Conservation (phyloP, 331 rosid species). For the Stylosanthes scabra region DNA sequence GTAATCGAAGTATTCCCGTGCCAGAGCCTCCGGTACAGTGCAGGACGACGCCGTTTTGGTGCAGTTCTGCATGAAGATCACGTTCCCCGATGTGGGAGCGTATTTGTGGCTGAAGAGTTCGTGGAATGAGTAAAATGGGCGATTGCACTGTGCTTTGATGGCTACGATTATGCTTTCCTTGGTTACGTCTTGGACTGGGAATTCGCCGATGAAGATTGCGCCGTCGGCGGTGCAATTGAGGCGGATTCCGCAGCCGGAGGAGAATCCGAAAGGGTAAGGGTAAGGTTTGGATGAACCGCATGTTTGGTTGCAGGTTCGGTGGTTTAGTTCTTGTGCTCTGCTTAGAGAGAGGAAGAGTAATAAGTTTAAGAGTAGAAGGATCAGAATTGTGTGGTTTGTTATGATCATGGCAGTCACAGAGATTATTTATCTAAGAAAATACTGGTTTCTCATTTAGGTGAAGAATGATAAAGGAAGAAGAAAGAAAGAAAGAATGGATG, state of each 20-base stretch:
- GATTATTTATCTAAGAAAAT: not conserved
- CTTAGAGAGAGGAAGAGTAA: constrained; percentile 17
- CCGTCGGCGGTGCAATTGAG: constrained; percentile 49
- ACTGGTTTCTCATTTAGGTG: constrained; percentile 15
- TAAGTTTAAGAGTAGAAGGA: not conserved
- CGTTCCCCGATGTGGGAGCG: constrained; percentile 74
- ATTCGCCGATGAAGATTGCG: constrained; percentile 49
- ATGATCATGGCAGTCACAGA: constrained; percentile 52
- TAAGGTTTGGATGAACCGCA: constrained; percentile 47
- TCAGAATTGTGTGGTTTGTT: constrained; percentile 16
- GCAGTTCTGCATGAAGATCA: constrained; percentile 61
- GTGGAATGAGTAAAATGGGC: constrained; percentile 42
- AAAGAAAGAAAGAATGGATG: not conserved
- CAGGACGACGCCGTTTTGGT: constrained; percentile 36
- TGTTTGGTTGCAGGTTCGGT: constrained; percentile 51
- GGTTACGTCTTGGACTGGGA: constrained; percentile 45
- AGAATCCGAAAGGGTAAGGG: constrained; percentile 76
- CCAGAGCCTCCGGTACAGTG: constrained; percentile 50
- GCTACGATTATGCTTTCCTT: constrained; percentile 43
- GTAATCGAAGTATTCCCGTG: constrained; percentile 48
- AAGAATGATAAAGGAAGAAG: not conserved
- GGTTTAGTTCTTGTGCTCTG: constrained; percentile 34
- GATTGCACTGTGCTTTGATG: constrained; percentile 56
- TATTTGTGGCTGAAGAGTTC: constrained; percentile 52
- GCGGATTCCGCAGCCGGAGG: constrained; percentile 62